Conservation (phyloP, 352 stramenopile species). For the Discostella stelligera region DNA sequence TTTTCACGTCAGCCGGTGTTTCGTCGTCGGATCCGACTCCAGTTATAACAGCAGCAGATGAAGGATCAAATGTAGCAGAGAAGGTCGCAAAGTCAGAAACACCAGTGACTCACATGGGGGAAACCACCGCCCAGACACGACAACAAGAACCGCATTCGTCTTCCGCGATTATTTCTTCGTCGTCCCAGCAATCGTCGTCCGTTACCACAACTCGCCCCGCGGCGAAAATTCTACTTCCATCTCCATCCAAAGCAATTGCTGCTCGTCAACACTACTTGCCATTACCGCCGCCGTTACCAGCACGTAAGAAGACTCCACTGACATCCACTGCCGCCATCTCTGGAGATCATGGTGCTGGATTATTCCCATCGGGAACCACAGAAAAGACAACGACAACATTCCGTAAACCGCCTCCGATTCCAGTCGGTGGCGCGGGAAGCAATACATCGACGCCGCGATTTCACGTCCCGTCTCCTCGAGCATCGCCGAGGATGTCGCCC, state of each 20-base stretch:
- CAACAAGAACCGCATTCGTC: neutral
- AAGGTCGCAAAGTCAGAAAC: neutral
- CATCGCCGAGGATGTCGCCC: slow-evolving; percentile 11
- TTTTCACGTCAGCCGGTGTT: neutral
- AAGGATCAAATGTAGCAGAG: neutral
- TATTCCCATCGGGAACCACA: neutral
- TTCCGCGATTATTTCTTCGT: neutral
- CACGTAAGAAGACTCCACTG: neutral
- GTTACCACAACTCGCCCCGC: neutral
- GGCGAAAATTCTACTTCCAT: neutral
- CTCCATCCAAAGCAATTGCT: neutral
- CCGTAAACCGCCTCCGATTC: slow-evolving; percentile 34
- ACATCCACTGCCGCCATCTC: neutral
- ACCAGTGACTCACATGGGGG: neutral
- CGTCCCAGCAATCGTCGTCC: neutral
- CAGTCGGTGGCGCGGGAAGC: slow-evolving; percentile 1
- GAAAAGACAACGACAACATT: slow-evolving; percentile 7
- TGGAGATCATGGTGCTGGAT: slow-evolving; percentile 2
- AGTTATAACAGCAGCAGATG: neutral
- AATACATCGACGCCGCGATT: slow-evolving; percentile 16
- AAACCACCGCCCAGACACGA: neutral
- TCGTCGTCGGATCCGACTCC: neutral
- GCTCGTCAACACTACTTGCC: neutral
- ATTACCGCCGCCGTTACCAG: neutral
- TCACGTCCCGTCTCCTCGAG: slow-evolving; percentile 15